These are phyloP conservation scores for Globisporangium ultimum DNA, from an alignment of 352 stramenopile genomes.

Conservation along the genomic window DNA sequence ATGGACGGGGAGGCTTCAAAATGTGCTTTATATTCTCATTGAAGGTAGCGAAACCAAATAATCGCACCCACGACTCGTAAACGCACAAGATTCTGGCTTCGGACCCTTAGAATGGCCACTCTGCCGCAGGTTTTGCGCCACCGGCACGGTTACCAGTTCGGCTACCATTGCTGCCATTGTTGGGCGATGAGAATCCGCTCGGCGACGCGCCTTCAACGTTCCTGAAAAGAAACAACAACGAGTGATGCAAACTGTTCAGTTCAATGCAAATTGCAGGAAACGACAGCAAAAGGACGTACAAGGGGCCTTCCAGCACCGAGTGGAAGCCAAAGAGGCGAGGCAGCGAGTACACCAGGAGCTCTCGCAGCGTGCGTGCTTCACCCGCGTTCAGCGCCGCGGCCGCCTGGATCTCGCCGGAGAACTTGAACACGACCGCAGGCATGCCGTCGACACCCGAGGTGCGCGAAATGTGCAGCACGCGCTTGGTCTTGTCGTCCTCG, in stretches of 20 bases:
- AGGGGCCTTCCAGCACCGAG: constrained; percentile 61
- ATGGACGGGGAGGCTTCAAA: too few species aligned
- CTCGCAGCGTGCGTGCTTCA: constrained; percentile 59
- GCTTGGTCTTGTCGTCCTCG: constrained; percentile 45
- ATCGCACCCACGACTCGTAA: too few species aligned
- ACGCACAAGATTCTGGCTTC: not conserved
- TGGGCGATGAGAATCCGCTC: constrained; percentile 21
- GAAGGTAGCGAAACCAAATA: too few species aligned
- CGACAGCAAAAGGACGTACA: constrained; percentile 30
- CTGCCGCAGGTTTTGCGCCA: constrained; percentile 40
- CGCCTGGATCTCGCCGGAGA: constrained; percentile 44
- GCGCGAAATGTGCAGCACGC: constrained; percentile 50
- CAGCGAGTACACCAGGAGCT: constrained; percentile 76
- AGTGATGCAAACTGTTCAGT: not conserved
- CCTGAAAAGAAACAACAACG: constrained; percentile 14
- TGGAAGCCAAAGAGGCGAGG: constrained; percentile 78
- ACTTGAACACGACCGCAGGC: constrained; percentile 52
- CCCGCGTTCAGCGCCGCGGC: constrained; percentile 61
- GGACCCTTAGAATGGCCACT: constrained; percentile 67
- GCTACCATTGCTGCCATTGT: constrained; percentile 23
- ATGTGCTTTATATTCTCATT: too few species aligned
- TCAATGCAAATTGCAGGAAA: not conserved
- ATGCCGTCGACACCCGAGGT: constrained; percentile 39
- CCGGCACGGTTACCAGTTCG: constrained; percentile 19
- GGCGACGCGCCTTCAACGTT: constrained; percentile 40